These are phyloP conservation scores for Grigorovia jiainica DNA, from an alignment of 805 yeast species.

Conservation along the genomic window DNA sequence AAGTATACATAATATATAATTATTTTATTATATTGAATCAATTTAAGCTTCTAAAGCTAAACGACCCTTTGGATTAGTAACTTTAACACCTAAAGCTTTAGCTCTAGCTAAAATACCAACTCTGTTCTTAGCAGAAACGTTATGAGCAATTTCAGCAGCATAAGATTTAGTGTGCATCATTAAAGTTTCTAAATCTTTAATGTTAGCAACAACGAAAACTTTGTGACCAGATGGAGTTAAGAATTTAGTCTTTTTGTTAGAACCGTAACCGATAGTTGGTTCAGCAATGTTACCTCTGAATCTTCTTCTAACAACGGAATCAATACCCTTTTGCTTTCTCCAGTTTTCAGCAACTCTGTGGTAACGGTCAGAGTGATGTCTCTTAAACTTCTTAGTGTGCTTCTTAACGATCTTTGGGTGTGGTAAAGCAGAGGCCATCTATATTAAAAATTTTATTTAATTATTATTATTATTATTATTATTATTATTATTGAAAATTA, in stretches of 20 bases:
- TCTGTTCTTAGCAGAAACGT: conserved; percentile 97
- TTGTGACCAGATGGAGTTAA: conserved; percentile 97
- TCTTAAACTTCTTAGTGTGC: conserved; percentile 97
- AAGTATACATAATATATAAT: conserved; percentile 1
- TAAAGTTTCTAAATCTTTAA: conserved; percentile 87
- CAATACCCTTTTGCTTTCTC: conserved; percentile 99
- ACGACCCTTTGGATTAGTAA: conserved; percentile 99
- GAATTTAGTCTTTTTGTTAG: conserved; percentile 97
- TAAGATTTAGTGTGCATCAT: conserved; percentile 95
- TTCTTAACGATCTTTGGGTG: conserved; percentile 99
- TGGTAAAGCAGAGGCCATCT: conserved; percentile 95
- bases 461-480: not conserved
- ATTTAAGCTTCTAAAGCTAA: conserved; percentile 91
- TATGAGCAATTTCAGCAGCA: conserved; percentile 99
- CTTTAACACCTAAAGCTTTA: conserved; percentile 96
- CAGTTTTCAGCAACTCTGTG: conserved; percentile 97
- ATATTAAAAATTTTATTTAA: conserved; percentile 1
- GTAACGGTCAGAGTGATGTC: conserved; percentile 99
- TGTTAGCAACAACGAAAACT: conserved; percentile 87
- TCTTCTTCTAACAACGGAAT: conserved; percentile 99
- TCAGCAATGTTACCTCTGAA: conserved; percentile 98
- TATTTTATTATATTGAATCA: conserved; percentile 2
- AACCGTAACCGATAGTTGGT: conserved; percentile 99
- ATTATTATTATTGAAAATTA: not conserved
- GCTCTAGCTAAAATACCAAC: conserved; percentile 93